Base-by-base conservation (phyloP, 2,329 filamentous ascomycete genomes). In the Talaromyces islandicus region DNA sequence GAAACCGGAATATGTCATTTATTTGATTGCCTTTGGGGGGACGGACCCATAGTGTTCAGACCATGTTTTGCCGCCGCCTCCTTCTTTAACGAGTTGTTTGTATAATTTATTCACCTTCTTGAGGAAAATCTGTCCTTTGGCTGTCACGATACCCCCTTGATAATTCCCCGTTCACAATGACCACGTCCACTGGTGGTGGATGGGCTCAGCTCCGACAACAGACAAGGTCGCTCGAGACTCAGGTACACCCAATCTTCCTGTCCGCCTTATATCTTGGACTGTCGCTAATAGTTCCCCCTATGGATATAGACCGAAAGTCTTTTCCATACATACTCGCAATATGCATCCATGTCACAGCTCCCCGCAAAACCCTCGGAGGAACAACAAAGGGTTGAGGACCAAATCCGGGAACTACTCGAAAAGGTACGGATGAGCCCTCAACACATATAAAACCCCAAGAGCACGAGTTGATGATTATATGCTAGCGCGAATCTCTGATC, bases 171-270 rank as follows among this genome's bases (percentile, higher is more conserved):
- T 54, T 51, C 43, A 70, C 56, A 64, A 87, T 86, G 83, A 78
- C 82, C 64, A 71, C 80, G 66, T 75, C 83, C 64, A 85, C 77
- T n/a, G 76, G 78, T 64, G 81, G 84, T 64, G 88, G 92, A 78
- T 99, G 94, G 94, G 88, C 91, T 70, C 92, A 97, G 79, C 83
- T 97, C 67, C 90, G 94, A 69, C 92, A 97, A 74, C 93, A 97
- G 78, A 91, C 92, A 63, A 85, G 94, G 69, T 85, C 87, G 51
- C 81, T 97, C 64, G 94, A 99, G 76, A 91, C 88, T 63, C 93
- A 97, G 84, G 93, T 96, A 81, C 32, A 17, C 32, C 24, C 48
- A 65, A 12, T 17, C 11, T n/a, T 46, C 4, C 21, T 29, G 17
- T 24, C n/a, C 19, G 51, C 24, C 4, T 19, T 24, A 19, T 43